Evolutionary conservation across 148 eudicot species (phyloP).

Genomic region (Amaranthus hypochondriacus): DNA sequence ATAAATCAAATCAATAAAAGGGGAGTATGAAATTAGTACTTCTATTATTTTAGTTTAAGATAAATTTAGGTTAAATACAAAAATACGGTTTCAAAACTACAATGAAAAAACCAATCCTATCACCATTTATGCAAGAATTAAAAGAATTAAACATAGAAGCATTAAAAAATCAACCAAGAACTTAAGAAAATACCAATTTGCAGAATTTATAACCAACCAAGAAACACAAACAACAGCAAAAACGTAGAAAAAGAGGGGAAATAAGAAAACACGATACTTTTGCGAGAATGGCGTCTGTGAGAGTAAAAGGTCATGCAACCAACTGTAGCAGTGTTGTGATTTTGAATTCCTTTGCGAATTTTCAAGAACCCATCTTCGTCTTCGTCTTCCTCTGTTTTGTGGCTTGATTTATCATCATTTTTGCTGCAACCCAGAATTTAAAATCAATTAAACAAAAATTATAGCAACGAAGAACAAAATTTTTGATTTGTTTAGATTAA

Average conservation of each 20-base stretch:
- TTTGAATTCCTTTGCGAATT: background rate
- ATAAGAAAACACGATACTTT: slow-evolving; percentile 2
- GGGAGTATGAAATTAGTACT: too few species aligned
- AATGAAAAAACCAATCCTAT: too few species aligned
- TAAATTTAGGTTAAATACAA: too few species aligned
- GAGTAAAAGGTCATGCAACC: slow-evolving; percentile 22
- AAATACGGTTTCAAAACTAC: too few species aligned
- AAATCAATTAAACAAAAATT: background rate
- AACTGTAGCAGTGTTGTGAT: slow-evolving; percentile 14
- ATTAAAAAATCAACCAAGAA: background rate
- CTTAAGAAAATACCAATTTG: slow-evolving; percentile 3
- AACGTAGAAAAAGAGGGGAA: background rate
- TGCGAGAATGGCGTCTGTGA: slow-evolving; percentile 15
- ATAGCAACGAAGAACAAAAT: background rate
- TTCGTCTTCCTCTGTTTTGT: slow-evolving; percentile 12
- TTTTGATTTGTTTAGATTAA: background rate
- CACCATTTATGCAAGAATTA: too few species aligned
- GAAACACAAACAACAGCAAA: background rate
- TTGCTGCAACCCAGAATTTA: background rate
- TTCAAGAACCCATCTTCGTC: slow-evolving; percentile 16
- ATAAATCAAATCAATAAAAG: too few species aligned
- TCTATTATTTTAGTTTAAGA: too few species aligned
- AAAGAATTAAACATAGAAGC: background rate
- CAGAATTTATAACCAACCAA: slow-evolving; percentile 5
- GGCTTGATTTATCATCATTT: background rate